These are phyloP conservation scores for Byssoonygena ceratinophila DNA, from an alignment of 2,329 filamentous ascomycete genomes.

Conservation along the genomic window DNA sequence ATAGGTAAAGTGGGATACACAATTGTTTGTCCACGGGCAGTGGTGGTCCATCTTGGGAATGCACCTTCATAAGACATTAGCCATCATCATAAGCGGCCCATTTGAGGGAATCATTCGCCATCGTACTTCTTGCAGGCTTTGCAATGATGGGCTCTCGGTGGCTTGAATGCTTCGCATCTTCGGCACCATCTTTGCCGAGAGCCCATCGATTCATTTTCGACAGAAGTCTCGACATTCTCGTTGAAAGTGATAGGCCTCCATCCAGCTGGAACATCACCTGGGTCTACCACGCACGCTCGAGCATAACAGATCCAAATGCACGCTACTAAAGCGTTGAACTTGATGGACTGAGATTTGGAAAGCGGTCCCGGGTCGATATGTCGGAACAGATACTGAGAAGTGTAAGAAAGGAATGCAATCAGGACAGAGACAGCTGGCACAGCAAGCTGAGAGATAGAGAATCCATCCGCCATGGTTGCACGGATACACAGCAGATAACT, in stretches of 20 bases:
- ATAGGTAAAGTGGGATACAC: slow-evolving; percentile 54
- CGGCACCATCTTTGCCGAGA: slow-evolving; percentile 46
- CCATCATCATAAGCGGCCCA: neutral
- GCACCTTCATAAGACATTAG: slow-evolving; percentile 35
- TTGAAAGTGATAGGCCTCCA: slow-evolving; percentile 24
- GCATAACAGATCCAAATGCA: slow-evolving; percentile 51
- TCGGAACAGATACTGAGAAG: slow-evolving; percentile 49
- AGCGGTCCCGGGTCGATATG: slow-evolving; percentile 46
- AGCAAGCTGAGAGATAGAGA: slow-evolving; percentile 36
- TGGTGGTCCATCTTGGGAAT: slow-evolving; percentile 58
- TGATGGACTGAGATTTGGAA: slow-evolving; percentile 39
- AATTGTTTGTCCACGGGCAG: slow-evolving; percentile 57
- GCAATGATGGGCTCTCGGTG: slow-evolving; percentile 55
- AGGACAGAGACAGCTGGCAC: slow-evolving; percentile 45
- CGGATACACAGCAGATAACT: neutral
- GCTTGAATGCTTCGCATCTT: slow-evolving; percentile 51
- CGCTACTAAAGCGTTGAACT: slow-evolving; percentile 45
- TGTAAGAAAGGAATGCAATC: slow-evolving; percentile 50
- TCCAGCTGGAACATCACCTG: slow-evolving; percentile 43
- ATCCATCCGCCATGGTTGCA: slow-evolving; percentile 21
- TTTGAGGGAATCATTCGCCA: slow-evolving; percentile 9
- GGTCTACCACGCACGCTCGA: slow-evolving; percentile 49
- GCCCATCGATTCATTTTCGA: slow-evolving; percentile 1
- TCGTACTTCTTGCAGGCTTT: slow-evolving; percentile 49
- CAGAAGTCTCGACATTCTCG: slow-evolving; percentile 14